Base-by-base conservation (phyloP, 1,139 yeast species). In the Kodamaea arcana region DNA sequence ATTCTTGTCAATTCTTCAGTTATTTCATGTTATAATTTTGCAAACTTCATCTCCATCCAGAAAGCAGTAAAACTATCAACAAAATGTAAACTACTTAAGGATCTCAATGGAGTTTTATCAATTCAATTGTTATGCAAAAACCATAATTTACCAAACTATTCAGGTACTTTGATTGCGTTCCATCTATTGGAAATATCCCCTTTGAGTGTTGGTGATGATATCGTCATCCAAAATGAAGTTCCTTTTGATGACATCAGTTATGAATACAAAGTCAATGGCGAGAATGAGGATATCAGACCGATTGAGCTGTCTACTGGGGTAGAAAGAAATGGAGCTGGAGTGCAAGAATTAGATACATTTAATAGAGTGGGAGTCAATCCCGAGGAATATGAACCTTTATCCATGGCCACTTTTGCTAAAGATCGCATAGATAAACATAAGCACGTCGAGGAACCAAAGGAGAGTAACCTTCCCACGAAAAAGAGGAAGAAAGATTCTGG, bases 141-240 rank as follows among this genome's bases (percentile, higher is more conserved):
- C 43, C 39, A 48, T 8, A 50, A 48, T n/a, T 37, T 52, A n/a
- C 45, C 55, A 3, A 50, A 45, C 35, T 76, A 75, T 45, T 65
- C 76, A 2, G 87, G 86, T 2, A 77, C 83, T 1, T 68, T 80
- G 23, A 70, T 82, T 6, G 82, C 82, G 22, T 75, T 80, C 43
- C 71, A 76, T 39, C 68, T 82, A 56, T 52, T 81, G 36, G 87
- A 81, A 47, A 49, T 60, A 3, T 36, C 56, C 4, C 41, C 49
- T 2, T n/a, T 23, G 20, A 41, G 51, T 4, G 52, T 55, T 24
- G 54, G 47, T 11, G 47, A 44, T 14, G 37, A 39, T 28, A 46
- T 42, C 11, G n/a, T 26, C 29, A 26, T 8, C n/a, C 13, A 9
- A 26, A 7, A 24, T 14, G n/a, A 33, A 33, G 32, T 15, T 16